phyloP scores from a whole-genome alignment of 2,329 filamentous ascomycete genomes.

The Cladophialophora yegresii region DNA sequence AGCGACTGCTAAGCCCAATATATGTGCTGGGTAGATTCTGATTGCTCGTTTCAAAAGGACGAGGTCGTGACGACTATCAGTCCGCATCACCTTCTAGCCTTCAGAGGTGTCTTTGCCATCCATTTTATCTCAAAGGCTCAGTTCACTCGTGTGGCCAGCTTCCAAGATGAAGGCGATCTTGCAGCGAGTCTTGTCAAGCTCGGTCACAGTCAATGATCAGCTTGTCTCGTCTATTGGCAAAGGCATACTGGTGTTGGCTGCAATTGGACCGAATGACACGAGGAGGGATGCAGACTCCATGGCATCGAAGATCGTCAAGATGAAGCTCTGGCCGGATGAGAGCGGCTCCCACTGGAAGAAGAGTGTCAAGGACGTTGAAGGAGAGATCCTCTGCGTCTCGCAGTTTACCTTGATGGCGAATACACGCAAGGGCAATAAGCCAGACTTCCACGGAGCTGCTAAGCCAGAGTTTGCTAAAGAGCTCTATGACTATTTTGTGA shows the following conservation, averaged over 20 bases:
- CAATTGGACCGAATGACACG: slow-evolving; percentile 86
- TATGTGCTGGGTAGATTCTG: not conserved
- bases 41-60: not conserved
- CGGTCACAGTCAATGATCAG: slow-evolving; percentile 89
- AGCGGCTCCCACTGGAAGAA: slow-evolving; percentile 80
- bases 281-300: slow-evolving; percentile 82
- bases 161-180: slow-evolving; percentile 69
- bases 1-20: not conserved
- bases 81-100: not conserved
- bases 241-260: slow-evolving; percentile 87
- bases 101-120: not conserved
- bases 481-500: slow-evolving; percentile 81
- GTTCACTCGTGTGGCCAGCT: not conserved
- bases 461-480: slow-evolving; percentile 73
- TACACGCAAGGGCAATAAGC: slow-evolving; percentile 94
- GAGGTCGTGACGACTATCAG: not conserved
- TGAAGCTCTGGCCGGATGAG: slow-evolving; percentile 89
- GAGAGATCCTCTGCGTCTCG: slow-evolving; percentile 94
- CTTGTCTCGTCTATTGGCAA: slow-evolving; percentile 87
- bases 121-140: not conserved
- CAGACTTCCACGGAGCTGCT: slow-evolving; percentile 88
- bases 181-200: slow-evolving; percentile 91
- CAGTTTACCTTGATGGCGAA: slow-evolving; percentile 93
- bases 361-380: slow-evolving; percentile 81
- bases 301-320: slow-evolving; percentile 81